Conservation (phyloP, 2,329 filamentous ascomycete species). For the Venturia asperata region DNA sequence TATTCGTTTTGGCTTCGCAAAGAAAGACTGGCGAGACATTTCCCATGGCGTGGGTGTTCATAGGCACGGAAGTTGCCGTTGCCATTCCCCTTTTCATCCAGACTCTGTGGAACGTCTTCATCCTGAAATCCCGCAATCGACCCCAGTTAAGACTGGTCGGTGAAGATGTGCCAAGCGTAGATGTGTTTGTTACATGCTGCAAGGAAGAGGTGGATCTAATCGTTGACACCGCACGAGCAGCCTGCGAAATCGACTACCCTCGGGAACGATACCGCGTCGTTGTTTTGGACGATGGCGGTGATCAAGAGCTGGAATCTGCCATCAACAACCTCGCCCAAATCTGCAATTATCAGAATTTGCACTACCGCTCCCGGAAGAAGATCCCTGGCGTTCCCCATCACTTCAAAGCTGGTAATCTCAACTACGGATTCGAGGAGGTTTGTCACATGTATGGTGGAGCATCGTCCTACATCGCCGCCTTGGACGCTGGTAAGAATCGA, state of each 20-base stretch:
- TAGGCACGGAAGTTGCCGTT: conserved; percentile 48
- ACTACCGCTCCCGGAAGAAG: conserved; percentile 39
- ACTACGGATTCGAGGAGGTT: conserved; percentile 50
- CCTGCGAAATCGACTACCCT: conserved; percentile 37
- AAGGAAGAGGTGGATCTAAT: conserved; percentile 38
- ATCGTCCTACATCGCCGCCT: conserved; percentile 53
- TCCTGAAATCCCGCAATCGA: conserved; percentile 47
- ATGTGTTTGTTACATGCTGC: conserved; percentile 40
- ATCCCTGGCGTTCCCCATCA: conserved; percentile 38
- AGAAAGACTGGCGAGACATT: conserved; percentile 36
- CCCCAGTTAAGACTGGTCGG: conserved; percentile 48
- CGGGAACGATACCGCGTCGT: conserved; percentile 33
- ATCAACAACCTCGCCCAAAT: conserved; percentile 31
- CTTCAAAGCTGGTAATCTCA: conserved; percentile 60
- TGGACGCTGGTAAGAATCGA: conserved; percentile 50
- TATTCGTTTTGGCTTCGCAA: conserved; percentile 48
- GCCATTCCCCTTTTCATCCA: conserved; percentile 51
- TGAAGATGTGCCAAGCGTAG: conserved; percentile 32
- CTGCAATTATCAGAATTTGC: conserved; percentile 33
- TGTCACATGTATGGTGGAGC: conserved; percentile 48
- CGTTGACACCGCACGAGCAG: conserved; percentile 35
- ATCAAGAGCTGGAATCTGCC: conserved; percentile 30
- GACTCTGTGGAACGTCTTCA: conserved; percentile 52
- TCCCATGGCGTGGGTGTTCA: conserved; percentile 51
- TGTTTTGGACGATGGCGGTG: conserved; percentile 36